Base-by-base conservation (phyloP, 768 basidiomycete genomes). In the Lactarius vividus region DNA sequence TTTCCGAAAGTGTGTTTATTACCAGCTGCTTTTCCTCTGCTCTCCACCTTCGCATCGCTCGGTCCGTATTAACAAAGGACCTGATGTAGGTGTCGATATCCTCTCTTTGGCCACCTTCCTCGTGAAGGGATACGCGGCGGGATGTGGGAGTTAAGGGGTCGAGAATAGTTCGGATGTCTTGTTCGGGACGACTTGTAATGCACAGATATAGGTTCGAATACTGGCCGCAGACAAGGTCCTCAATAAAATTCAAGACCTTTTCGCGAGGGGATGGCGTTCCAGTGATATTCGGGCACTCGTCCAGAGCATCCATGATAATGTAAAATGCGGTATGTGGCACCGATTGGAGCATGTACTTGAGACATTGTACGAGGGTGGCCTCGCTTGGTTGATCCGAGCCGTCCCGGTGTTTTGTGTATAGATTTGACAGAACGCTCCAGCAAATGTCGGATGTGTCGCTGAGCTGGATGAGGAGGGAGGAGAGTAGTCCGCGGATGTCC, bases 141-240 rank as follows among this genome's bases (percentile, higher is more conserved):
- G 31, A n/a, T 11, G 18, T 20, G n/a, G 55, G 10, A 23, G 55
- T 42, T 23, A 55, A 10, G n/a, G 28, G 62, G n/a, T 42, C 20
- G n/a, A 63, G 55, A 16, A 57, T n/a, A 18, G 15, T 11, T 29
- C 20, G 26, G 0, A 62, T 62, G 20, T 62, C 61, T 29, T 56
- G 53, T 18, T 62, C 62, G n/a, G 62, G 55, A 15, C 62, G 55
- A 57, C 62, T 63, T 8, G 62, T 63, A 18, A 63, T 15, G 23
- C 62, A 63, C 0, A 63, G 20, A 31, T 33, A 46, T 15, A 62
- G 20, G 33, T 62, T 44, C 9, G 61, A 13, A 33, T 54, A 35
- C 3, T 42, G 35, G 11, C 26, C 20, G 18, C 13, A 20, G 9
- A 62, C 15, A 16, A 62, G 39, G 8, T 42, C 28, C n/a, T 63